Conservation (phyloP, 495 filamentous ascomycete genomes). For the Hyaloscypha bicolor region DNA sequence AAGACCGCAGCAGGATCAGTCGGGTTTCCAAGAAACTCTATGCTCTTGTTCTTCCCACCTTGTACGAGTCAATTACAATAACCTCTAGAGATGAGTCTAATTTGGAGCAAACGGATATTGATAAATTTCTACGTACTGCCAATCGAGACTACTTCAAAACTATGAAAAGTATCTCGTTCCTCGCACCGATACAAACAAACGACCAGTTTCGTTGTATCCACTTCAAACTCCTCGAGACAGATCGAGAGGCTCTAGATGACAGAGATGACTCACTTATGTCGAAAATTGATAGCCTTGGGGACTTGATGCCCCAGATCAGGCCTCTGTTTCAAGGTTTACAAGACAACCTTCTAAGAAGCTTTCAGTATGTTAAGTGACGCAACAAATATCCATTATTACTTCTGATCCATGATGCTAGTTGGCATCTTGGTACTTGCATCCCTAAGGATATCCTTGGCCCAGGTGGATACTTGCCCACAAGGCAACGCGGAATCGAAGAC, state of each 20-base stretch:
- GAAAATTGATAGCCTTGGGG: not conserved
- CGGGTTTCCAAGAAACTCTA: conserved; percentile 3
- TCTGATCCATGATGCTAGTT: not conserved
- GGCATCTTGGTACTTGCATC: not conserved
- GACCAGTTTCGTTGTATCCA: conserved; percentile 4
- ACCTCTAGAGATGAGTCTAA: not conserved
- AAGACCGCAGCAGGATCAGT: not conserved
- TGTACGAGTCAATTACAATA: conserved; percentile 1
- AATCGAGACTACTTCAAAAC: not conserved
- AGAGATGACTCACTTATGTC: not conserved
- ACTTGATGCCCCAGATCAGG: conserved; percentile 1
- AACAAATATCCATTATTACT: not conserved
- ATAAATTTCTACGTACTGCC: not conserved
- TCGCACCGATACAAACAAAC: conserved; percentile 1
- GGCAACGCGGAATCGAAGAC: not conserved
- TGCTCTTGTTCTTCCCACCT: not conserved
- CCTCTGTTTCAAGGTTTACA: conserved; percentile 1
- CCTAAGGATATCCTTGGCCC: not conserved
- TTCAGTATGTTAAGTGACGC: not conserved
- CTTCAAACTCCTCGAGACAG: not conserved
- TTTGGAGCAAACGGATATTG: not conserved
- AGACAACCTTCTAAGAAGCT: not conserved
- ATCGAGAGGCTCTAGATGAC: not conserved
- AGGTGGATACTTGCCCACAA: conserved; percentile 3
- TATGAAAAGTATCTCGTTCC: not conserved